Conservation (phyloP, 2,329 filamentous ascomycete genomes). For the Colletotrichum somersetense region DNA sequence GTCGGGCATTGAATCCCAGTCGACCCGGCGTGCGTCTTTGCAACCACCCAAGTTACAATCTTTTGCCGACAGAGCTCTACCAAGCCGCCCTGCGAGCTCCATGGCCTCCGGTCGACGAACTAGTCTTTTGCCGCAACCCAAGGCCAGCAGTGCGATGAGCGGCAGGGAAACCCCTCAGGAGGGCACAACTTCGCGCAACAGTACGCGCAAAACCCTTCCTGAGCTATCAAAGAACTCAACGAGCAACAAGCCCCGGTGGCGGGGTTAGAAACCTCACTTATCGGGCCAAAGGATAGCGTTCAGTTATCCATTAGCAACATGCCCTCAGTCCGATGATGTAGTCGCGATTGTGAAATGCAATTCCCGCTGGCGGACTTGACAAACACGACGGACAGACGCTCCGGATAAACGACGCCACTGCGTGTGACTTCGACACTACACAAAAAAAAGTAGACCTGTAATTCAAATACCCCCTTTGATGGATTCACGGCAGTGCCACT, state of each 20-base stretch:
- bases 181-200: conserved; percentile 58
- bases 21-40: conserved; percentile 65
- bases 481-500: conserved; percentile 35
- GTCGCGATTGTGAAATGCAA: conserved; percentile 12
- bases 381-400: neutral
- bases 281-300: conserved; percentile 6
- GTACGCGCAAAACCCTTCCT: conserved; percentile 55
- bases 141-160: conserved; percentile 50
- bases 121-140: conserved; percentile 67
- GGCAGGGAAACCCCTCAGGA: conserved; percentile 65
- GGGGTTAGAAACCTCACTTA: conserved; percentile 48
- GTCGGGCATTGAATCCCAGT: conserved; percentile 50
- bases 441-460: conserved; percentile 29
- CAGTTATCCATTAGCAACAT: conserved; percentile 3
- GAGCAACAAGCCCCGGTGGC: conserved; percentile 64
- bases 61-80: conserved; percentile 47
- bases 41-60: conserved; percentile 59
- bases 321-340: neutral
- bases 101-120: conserved; percentile 63
- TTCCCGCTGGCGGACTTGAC: conserved; percentile 40
- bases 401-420: neutral
- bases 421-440: neutral
- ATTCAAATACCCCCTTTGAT: conserved; percentile 27
- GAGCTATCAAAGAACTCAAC: conserved; percentile 49
- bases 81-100: conserved; percentile 68